Evolutionary conservation across 2,329 filamentous ascomycete species (phyloP).

Genomic region (Arthrinium phaeospermum): DNA sequence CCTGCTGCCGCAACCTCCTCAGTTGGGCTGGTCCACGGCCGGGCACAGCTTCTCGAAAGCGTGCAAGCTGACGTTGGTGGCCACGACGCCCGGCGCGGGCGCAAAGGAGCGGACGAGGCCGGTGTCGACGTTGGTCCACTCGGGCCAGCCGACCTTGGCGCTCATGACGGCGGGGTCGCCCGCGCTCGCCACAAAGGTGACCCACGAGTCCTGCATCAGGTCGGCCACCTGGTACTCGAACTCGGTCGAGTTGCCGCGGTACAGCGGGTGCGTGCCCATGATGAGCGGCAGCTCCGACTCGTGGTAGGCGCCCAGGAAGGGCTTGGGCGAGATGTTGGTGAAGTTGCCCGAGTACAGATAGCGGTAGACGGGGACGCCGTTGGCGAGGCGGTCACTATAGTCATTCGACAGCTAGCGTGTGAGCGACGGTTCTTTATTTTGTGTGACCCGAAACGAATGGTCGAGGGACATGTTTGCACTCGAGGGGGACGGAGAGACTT

Average conservation of each 20-base stretch:
- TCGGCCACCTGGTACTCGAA: slow-evolving; percentile 22
- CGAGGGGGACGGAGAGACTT: slow-evolving; percentile 27
- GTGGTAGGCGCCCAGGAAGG: slow-evolving; percentile 24
- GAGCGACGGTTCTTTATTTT: not conserved
- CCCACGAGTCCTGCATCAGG: slow-evolving; percentile 24
- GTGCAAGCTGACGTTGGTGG: not conserved
- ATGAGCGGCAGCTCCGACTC: slow-evolving; percentile 23
- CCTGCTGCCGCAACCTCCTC: too few relatives aligned
- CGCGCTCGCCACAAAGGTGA: slow-evolving; percentile 18
- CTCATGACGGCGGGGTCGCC: slow-evolving; percentile 6
- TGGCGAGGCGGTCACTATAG: slow-evolving; percentile 33
- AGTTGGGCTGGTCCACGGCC: not conserved
- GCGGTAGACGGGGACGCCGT: slow-evolving; percentile 41
- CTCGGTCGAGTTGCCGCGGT: slow-evolving; percentile 21
- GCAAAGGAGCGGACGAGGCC: slow-evolving; percentile 22
- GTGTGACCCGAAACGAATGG: not conserved
- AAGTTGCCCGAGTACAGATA: slow-evolving; percentile 45
- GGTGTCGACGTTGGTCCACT: slow-evolving; percentile 6
- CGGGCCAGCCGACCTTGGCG: slow-evolving; percentile 21
- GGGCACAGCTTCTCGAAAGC: slow-evolving; percentile 21
- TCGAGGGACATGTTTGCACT: slow-evolving; percentile 19
- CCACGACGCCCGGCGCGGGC: slow-evolving; percentile 14
- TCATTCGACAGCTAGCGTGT: not conserved
- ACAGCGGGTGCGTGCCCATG: slow-evolving; percentile 22
- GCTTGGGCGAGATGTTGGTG: slow-evolving; percentile 23